Conservation (phyloP, 2,329 filamentous ascomycete species). For the Stachybotrys chartarum region DNA sequence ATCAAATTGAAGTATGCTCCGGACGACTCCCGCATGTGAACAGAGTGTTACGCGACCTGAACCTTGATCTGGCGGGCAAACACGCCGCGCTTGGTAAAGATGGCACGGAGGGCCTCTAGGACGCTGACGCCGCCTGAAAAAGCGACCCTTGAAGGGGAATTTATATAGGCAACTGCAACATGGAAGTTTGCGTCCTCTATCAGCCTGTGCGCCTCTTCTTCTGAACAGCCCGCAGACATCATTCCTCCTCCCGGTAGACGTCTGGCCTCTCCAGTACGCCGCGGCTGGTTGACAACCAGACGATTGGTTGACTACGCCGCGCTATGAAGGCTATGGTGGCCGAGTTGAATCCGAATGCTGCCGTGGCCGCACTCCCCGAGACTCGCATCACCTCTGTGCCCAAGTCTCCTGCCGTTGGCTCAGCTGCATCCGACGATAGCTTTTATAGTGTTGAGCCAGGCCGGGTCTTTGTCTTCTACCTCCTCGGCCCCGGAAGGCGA, state of each 20-base stretch:
- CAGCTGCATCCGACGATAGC: too few species aligned
- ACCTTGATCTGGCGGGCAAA: conserved; percentile 38
- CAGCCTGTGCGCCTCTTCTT: not conserved
- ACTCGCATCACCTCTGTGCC: not conserved
- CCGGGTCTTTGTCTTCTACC: too few species aligned
- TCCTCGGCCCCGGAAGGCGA: too few species aligned
- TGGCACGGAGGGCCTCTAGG: conserved; percentile 27
- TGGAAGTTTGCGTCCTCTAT: not conserved
- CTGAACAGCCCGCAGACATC: conserved; percentile 38
- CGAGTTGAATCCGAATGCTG: not conserved
- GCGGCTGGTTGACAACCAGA: conserved; percentile 14
- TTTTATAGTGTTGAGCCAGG: too few species aligned
- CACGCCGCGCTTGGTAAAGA: conserved; percentile 27
- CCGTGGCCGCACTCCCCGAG: not conserved
- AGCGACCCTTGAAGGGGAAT: conserved; percentile 40
- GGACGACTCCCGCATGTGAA: conserved; percentile 38
- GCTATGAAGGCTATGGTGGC: not conserved
- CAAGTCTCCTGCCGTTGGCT: not conserved
- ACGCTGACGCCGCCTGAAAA: conserved; percentile 36
- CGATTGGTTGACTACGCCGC: not conserved
- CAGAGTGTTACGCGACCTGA: conserved; percentile 42
- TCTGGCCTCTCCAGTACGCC: conserved; percentile 37
- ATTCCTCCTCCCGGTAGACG: conserved; percentile 33
- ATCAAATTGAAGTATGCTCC: conserved; percentile 30
- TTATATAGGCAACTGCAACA: conserved; percentile 32